Evolutionary conservation across 257 asterid species (phyloP), one percentile per base, ranked within the genome.

Genomic region (Anisodus acutangulus): DNA sequence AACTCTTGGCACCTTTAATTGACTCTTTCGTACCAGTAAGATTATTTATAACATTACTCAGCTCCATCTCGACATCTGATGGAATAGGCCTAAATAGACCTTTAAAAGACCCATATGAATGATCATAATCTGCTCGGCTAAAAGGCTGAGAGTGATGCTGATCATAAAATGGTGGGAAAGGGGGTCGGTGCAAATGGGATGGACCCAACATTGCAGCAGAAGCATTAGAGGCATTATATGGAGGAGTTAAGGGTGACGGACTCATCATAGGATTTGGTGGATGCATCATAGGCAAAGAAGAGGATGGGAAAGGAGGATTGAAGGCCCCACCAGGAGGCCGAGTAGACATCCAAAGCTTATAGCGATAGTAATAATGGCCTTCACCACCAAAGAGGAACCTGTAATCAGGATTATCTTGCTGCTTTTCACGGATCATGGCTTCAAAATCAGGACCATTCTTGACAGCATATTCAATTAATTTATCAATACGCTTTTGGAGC

Each of bases 11-110:
- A 87, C 98, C 92, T 91, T 94, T 96, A 69, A 96, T 96, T 0
- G 99, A 96, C 91, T 96, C 99, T 87, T 96, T 96, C n/a, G 98
- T 96, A 80, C 99, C 98, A 41, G 93, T 88, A 71, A 96, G 97
- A 88, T 47, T 93, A 89, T 88, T 96, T 79, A 96, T 92, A 88
- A 96, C 94, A 82, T 94, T 93, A 89, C 87, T 92, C 83, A 96
- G 88, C 93, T 96, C 99, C 90, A 93, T 90, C 85, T 93, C 98
- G 85, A 96, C 88, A 92, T 96, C 99, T 55, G 98, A 85, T 62
- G 99, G 99, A 88, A 96, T 95, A 3, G 95, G 94, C 88, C 97
- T 93, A 70, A 97, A 87, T 59, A 91, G 89, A 83, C 95, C 94
- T 90, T 88, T 90, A 80, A 92, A 94, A 85, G 97, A 66, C 87